Percentiles rank a stretch among this genome's conserved stretches.
These are phyloP conservation scores for Amaranthus palmeri DNA, from an alignment of 148 eudicot genomes.

Conservation along the genomic window DNA sequence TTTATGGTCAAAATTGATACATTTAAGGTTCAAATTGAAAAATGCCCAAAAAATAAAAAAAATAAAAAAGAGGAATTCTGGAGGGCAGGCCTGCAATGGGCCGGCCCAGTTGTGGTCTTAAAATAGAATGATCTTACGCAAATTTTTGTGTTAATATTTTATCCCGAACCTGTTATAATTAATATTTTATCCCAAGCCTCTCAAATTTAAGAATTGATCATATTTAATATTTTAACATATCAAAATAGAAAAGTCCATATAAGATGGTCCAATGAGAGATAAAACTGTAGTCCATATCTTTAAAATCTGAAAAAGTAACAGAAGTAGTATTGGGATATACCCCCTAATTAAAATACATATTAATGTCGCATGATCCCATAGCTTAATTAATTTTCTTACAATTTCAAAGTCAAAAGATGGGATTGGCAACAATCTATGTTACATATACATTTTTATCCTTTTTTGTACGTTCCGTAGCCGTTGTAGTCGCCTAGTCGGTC, in stretches of 20 bases:
- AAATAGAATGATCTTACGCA: too few relatives aligned
- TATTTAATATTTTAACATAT: too few relatives aligned
- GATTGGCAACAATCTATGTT: conserved; percentile 17
- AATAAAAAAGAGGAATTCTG: too few relatives aligned
- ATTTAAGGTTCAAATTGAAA: too few relatives aligned
- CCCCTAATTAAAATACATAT: conserved; percentile 3
- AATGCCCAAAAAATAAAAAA: too few relatives aligned
- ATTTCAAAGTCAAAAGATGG: conserved; percentile 26
- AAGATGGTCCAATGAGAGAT: conserved; percentile 9
- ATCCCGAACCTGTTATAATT: too few relatives aligned
- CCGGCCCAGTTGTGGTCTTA: too few relatives aligned
- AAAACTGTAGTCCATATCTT: background rate
- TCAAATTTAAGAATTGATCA: too few relatives aligned
- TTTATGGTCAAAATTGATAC: too few relatives aligned
- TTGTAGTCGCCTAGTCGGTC: background rate
- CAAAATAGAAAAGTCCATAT: background rate
- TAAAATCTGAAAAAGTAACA: background rate
- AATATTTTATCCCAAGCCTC: too few relatives aligned
- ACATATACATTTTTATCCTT: background rate
- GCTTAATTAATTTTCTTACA: background rate
- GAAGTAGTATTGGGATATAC: conserved; percentile 4
- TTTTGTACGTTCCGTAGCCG: conserved; percentile 1
- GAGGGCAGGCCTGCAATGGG: too few relatives aligned
- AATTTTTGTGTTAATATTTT: too few relatives aligned
- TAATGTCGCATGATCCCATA: conserved; percentile 13